Conservation (phyloP, 1,284 basidiomycete genomes). For the Schizophyllum commune region DNA sequence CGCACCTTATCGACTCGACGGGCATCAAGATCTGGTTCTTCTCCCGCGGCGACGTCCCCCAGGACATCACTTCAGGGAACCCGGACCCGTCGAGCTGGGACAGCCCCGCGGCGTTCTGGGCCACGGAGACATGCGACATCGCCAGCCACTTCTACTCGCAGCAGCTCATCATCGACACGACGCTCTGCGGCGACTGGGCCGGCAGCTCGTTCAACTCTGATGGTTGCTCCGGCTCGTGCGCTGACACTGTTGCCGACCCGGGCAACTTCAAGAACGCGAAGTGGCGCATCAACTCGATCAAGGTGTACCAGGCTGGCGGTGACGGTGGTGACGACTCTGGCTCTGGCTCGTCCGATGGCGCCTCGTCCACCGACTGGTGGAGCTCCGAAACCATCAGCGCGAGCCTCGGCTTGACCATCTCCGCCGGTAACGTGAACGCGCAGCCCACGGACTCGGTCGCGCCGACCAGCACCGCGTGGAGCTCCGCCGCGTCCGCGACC, state of each 20-base stretch:
- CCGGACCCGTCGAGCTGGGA: constrained; percentile 68
- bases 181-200: constrained; percentile 59
- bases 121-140: constrained; percentile 55
- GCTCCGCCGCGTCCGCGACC: neutral
- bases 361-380: neutral
- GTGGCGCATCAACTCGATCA: neutral
- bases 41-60: constrained; percentile 55
- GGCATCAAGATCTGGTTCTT: constrained; percentile 82
- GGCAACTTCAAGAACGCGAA: constrained; percentile 28
- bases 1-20: constrained; percentile 56
- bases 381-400: neutral
- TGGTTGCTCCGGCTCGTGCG: constrained; percentile 53
- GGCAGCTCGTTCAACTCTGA: constrained; percentile 35
- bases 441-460: neutral
- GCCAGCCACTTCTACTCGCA: constrained; percentile 64
- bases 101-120: constrained; percentile 59
- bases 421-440: neutral
- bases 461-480: neutral
- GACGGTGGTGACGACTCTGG: neutral
- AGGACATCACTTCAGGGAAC: constrained; percentile 48
- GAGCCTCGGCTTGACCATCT: neutral
- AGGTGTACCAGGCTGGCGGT: neutral
- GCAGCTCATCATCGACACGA: constrained; percentile 57
- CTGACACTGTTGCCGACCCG: constrained; percentile 43
- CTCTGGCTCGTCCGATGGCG: neutral